Evolutionary conservation across 108 stramenopile genomes (phyloP).

Genomic region (Craspedostauros australis): DNA sequence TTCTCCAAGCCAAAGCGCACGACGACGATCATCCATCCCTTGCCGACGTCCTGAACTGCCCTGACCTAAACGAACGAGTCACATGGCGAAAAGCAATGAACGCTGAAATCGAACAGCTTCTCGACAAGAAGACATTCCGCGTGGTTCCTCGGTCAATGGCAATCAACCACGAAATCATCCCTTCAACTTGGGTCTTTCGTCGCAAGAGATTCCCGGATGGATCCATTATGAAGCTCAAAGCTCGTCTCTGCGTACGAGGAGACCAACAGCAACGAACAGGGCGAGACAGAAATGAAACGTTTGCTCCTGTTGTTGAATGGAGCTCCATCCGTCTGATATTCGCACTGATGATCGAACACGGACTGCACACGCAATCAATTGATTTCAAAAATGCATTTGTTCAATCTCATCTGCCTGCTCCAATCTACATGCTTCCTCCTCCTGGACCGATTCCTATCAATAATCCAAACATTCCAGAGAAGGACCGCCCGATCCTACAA

Average conservation of each 20-base stretch:
- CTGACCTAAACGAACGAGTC: not conserved
- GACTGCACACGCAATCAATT: not conserved
- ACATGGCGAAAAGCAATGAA: not conserved
- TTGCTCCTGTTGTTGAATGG: slow-evolving; percentile 43
- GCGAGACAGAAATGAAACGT: slow-evolving; percentile 28
- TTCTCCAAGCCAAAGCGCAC: slow-evolving; percentile 1
- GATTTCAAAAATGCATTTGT: slow-evolving; percentile 30
- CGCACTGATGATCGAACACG: not conserved
- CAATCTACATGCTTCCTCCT: slow-evolving; percentile 32
- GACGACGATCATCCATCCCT: slow-evolving; percentile 1
- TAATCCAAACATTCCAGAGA: slow-evolving; percentile 10
- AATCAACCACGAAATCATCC: not conserved
- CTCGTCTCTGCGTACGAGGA: slow-evolving; percentile 27
- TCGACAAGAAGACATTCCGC: not conserved
- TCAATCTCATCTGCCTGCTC: slow-evolving; percentile 5
- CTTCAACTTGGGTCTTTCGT: slow-evolving; percentile 23
- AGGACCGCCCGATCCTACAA: slow-evolving; percentile 3
- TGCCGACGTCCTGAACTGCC: not conserved
- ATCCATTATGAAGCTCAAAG: slow-evolving; percentile 23
- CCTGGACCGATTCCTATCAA: slow-evolving; percentile 4
- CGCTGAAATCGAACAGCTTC: not conserved
- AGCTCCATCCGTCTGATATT: slow-evolving; percentile 13
- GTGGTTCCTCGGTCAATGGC: not conserved
- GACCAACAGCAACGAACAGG: slow-evolving; percentile 22
- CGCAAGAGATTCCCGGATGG: slow-evolving; percentile 27